Conservation (phyloP, 2,329 filamentous ascomycete species). For the Stachybotrys echinatus region DNA sequence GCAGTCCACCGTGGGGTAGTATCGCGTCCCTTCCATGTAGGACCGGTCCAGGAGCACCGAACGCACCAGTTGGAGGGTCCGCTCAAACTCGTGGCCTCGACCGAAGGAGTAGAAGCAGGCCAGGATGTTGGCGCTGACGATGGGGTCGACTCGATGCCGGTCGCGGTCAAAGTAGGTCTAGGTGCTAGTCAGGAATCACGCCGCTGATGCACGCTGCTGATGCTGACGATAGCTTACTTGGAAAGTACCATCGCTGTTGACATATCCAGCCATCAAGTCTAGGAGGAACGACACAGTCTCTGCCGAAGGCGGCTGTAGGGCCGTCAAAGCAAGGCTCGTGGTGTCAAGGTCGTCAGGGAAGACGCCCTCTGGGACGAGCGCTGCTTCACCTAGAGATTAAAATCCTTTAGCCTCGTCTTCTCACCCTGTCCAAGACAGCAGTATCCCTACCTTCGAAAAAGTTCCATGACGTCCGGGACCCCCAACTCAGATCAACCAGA, state of each 20-base stretch:
- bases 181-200: neutral
- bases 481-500: neutral
- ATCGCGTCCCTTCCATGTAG: neutral
- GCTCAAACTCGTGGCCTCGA: neutral
- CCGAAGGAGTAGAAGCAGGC: neutral
- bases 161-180: slow-evolving; percentile 1
- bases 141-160: neutral
- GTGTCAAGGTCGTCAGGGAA: slow-evolving; percentile 1
- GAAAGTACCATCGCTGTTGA: slow-evolving; percentile 1
- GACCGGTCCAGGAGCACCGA: neutral
- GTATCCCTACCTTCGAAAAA: neutral
- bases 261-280: neutral
- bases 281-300: neutral
- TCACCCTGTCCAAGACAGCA: neutral
- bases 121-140: neutral
- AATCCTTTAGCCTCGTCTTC: neutral
- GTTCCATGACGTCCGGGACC: neutral
- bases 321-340: neutral
- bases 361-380: neutral
- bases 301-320: neutral
- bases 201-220: neutral
- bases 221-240: neutral
- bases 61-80: neutral
- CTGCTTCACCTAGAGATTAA: neutral
- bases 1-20: neutral